Base-by-base conservation (phyloP, 1,139 yeast species). In the Protomyces gravidus region DNA sequence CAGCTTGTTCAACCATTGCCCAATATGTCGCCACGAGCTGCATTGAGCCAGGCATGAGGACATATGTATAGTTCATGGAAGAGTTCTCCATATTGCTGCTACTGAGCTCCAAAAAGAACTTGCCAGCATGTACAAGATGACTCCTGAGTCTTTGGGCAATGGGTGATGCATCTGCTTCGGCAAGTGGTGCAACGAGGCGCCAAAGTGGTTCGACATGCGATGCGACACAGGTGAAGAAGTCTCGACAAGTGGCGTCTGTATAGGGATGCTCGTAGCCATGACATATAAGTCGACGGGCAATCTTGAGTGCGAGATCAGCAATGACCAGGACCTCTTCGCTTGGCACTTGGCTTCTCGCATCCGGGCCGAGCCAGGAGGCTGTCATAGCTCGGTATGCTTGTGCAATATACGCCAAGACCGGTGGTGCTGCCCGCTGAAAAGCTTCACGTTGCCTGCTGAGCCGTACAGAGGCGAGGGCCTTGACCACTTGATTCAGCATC, bases 361-460 rank as follows among this genome's bases (percentile, higher is more conserved):
- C 39, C 19, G 7, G 86, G 0, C 87, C 42, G 36, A 45, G 45
- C 46, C 50, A 56, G 13, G 33, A 40, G 19, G 30, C 45, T 36
- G 17, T 45, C 13, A n/a, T 47, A 19, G 45, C 32, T 5, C 11
- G 13, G 15, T 52, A 52, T 5, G 33, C 57, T n/a, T 25, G 11
- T 5, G 25, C 13, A 7, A 52, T 21, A 25, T 32, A 52, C 2
- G 23, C 11, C 11, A 52, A 25, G 9, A 52, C 33, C 7, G 32
- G 11, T 3, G 57, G 57, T 7, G 42, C 57, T n/a, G 46, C 50
- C 30, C 46, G 32, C 68, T 86, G 95, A 80, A 92, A 78, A 1
- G 89, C 88, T 15, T 83, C 83, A 65, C 92, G 80, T 5, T 92
- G 81, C 63, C 88, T 79, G 5, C 97, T 97, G 49, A 90, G 86